Base-by-base conservation (phyloP, 1,284 basidiomycete species). In the Malassezia vespertilionis region DNA sequence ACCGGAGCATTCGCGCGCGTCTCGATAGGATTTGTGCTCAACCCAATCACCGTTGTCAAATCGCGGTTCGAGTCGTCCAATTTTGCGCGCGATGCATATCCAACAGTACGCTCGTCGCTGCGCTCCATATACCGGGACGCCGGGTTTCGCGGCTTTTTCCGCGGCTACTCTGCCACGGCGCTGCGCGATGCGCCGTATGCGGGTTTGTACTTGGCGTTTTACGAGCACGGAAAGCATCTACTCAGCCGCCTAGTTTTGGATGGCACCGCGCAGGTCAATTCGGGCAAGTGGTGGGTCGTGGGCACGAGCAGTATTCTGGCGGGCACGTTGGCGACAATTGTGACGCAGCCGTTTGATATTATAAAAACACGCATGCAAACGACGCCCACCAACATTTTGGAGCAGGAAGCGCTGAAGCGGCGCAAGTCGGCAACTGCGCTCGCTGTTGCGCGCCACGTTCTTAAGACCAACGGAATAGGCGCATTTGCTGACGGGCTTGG, bases 161-260 rank as follows among this genome's bases (percentile, higher is more conserved):
- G 86, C 45, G 91, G 90, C 0, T 85, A 93, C 62, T 72, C 85
- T 24, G 87, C 90, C 0, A 90, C 89, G 1, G 86, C 88, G 0
- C 75, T 91, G 18, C 78, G 91, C 28, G 91, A 97, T 68, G 91
- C 91, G 2, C 93, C 91, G 0, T 91, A 95, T 62, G 90, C 91
- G 0, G 91, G 91, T 0, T 71, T 97, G 7, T 99, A 95, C 60
- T 77, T 96, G 15, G 80, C 89, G 0, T 80, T 84, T 42, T 97
- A 99, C 69, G 91, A 69, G 44, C 57, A 53, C 20, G 40, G 50
- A 33, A 70, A 70, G 45, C 48, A 48, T 6, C 37, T 50, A 22
- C 56, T 69, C 5, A 51, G 50, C 9, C 30, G 34, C 20, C 18
- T 40, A 14, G n/a, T n/a, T n/a, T n/a, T n/a, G n/a, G n/a, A n/a